phyloP scores from a whole-genome alignment of 2,329 filamentous ascomycete genomes.

The Penicillium sp. region DNA sequence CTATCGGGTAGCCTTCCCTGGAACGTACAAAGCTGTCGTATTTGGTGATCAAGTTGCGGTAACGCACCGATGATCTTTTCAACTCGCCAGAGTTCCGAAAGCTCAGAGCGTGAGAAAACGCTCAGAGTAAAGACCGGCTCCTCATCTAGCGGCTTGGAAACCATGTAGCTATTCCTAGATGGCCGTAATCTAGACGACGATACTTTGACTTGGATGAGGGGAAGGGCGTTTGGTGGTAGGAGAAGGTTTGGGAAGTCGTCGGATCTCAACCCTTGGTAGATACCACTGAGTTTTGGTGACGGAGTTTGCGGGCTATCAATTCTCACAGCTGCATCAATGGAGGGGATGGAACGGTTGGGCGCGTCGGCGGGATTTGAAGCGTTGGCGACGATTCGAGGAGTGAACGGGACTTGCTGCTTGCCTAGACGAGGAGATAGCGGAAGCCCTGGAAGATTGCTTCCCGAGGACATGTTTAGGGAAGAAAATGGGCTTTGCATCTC shows the following conservation, averaged over 20 bases:
- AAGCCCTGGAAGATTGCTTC: conserved; percentile 54
- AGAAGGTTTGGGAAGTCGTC: conserved; percentile 87
- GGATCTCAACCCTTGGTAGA: conserved; percentile 79
- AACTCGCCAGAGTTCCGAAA: conserved; percentile 81
- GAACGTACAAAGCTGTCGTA: conserved; percentile 76
- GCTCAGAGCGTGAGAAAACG: conserved; percentile 71
- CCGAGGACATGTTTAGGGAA: conserved; percentile 73
- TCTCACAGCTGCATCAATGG: conserved; percentile 43
- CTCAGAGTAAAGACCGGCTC: conserved; percentile 94
- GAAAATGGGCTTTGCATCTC: conserved; percentile 54
- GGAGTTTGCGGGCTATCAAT: conserved; percentile 40
- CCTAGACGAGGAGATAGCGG: conserved; percentile 75
- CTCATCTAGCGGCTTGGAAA: conserved; percentile 79
- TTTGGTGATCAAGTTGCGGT: conserved; percentile 76
- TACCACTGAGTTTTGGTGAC: conserved; percentile 46
- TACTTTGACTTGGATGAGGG: conserved; percentile 82
- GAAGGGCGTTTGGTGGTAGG: conserved; percentile 84
- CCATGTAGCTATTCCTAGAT: conserved; percentile 82
- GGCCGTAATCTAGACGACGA: conserved; percentile 95
- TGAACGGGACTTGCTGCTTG: conserved; percentile 73
- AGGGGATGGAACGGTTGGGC: conserved; percentile 33
- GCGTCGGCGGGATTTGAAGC: conserved; percentile 35
- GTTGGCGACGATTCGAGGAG: conserved; percentile 48
- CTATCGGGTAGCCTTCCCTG: conserved; percentile 80
- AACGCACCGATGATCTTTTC: conserved; percentile 89